Percentiles rank a stretch among this genome's conserved stretches.
phyloP scores from a whole-genome alignment of 164 flowering plant genomes.

The Protea cynaroides region DNA sequence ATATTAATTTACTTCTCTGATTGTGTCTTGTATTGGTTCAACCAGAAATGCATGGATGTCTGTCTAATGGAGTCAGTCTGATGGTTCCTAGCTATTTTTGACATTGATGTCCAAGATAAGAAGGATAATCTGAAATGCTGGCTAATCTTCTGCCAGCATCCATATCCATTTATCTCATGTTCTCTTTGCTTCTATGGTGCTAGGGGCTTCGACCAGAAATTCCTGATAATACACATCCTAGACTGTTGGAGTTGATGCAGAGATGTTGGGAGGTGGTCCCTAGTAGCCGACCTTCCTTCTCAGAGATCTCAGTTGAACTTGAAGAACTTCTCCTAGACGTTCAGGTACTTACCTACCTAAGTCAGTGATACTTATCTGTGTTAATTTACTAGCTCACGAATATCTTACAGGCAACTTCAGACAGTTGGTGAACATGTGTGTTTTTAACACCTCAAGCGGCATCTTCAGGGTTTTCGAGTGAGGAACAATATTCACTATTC shows the following conservation, averaged over 20 bases:
- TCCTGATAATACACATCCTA: constrained; percentile 64
- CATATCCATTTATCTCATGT: neutral
- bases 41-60: no score
- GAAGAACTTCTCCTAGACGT: constrained; percentile 43
- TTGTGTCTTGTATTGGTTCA: no score
- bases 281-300: constrained; percentile 59
- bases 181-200: neutral
- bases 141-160: neutral
- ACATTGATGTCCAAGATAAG: no score
- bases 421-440: neutral
- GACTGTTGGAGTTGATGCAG: constrained; percentile 63
- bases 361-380: neutral
- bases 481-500: neutral
- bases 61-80: no score
- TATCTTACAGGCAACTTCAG: neutral
- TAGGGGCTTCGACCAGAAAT: constrained; percentile 84
- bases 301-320: constrained; percentile 53
- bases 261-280: constrained; percentile 85
- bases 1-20: no score
- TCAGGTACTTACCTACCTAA: constrained; percentile 30
- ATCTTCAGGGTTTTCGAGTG: neutral
- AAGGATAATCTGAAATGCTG: no score
- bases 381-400: neutral
- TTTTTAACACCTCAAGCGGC: neutral
- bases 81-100: no score